phyloP scores from a whole-genome alignment of 2,329 filamentous ascomycete species.

The Aspergillus piperis region DNA sequence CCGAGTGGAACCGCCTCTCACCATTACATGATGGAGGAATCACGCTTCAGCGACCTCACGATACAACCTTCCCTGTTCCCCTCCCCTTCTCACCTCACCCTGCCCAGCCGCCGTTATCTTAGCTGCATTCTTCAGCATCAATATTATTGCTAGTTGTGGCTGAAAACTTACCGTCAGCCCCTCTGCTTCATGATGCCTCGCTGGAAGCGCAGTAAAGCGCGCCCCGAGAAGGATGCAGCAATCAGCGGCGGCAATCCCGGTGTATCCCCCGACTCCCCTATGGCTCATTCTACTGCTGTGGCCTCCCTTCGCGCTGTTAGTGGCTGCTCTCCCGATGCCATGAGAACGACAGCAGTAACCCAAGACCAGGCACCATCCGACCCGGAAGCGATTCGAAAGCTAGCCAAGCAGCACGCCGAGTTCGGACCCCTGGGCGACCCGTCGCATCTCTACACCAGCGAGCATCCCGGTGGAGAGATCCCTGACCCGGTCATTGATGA shows the following conservation, averaged over 20 bases:
- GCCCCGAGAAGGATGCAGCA: constrained; percentile 14
- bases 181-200: constrained; percentile 20
- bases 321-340: constrained; percentile 12
- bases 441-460: constrained; percentile 80
- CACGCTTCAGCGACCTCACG: neutral
- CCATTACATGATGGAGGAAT: constrained; percentile 7
- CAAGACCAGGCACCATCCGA: neutral
- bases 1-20: neutral
- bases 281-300: constrained; percentile 12
- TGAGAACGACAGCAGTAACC: neutral
- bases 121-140: neutral
- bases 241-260: constrained; percentile 6
- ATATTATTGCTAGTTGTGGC: neutral
- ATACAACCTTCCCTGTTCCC: neutral
- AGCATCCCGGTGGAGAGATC: constrained; percentile 75
- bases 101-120: neutral
- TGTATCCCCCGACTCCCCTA: constrained; percentile 7
- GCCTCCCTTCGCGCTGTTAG: constrained; percentile 22
- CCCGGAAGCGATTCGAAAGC: constrained; percentile 69
- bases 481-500: constrained; percentile 83
- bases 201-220: constrained; percentile 25
- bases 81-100: neutral
- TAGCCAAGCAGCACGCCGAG: constrained; percentile 76
- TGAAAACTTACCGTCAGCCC: neutral
- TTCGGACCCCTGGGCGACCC: constrained; percentile 79